phyloP scores from a whole-genome alignment of 495 filamentous ascomycete genomes.

The Aspergillus homomorphus region DNA sequence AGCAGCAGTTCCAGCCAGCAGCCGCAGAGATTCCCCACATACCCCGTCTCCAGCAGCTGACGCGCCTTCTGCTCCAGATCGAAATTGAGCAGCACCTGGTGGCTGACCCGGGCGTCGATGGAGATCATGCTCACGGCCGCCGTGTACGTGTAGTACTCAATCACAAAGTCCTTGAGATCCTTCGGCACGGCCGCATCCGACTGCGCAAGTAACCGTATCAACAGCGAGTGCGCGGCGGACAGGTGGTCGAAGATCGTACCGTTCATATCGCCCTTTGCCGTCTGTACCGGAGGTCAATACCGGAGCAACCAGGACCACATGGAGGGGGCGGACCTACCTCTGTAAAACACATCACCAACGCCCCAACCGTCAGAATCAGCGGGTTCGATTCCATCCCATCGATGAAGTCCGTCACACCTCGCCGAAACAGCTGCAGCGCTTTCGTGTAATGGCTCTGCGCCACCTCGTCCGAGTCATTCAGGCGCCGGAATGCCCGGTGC shows the following conservation, averaged over 20 bases:
- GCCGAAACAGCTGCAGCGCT: conserved; percentile 32
- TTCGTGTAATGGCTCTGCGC: conserved; percentile 37
- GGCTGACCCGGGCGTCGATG: conserved; percentile 34
- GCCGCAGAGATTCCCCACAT: conserved; percentile 37
- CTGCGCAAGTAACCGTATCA: conserved; percentile 31
- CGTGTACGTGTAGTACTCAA: conserved; percentile 41
- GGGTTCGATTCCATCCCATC: conserved; percentile 38
- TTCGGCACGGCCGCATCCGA: conserved; percentile 33
- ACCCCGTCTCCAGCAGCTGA: conserved; percentile 27
- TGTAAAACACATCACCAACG: conserved; percentile 40
- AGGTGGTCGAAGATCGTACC: conserved; percentile 40
- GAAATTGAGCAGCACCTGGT: conserved; percentile 34
- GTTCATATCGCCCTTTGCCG: conserved; percentile 39
- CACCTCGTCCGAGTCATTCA: conserved; percentile 33
- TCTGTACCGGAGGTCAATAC: conserved; percentile 20
- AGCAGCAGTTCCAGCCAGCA: conserved; percentile 38
- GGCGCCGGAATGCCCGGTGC: conserved; percentile 35
- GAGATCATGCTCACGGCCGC: conserved; percentile 45
- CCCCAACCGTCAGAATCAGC: conserved; percentile 35
- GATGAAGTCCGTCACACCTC: conserved; percentile 35
- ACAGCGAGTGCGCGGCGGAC: conserved; percentile 32
- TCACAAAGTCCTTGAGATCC: conserved; percentile 39
- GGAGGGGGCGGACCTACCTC: conserved; percentile 24
- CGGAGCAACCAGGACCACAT: conserved; percentile 10
- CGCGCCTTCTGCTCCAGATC: conserved; percentile 37